Percentiles rank a stretch among this genome's conserved stretches.
These are phyloP conservation scores for Casuarina equisetifolia DNA, from an alignment of 306 rosid species.

Conservation along the genomic window DNA sequence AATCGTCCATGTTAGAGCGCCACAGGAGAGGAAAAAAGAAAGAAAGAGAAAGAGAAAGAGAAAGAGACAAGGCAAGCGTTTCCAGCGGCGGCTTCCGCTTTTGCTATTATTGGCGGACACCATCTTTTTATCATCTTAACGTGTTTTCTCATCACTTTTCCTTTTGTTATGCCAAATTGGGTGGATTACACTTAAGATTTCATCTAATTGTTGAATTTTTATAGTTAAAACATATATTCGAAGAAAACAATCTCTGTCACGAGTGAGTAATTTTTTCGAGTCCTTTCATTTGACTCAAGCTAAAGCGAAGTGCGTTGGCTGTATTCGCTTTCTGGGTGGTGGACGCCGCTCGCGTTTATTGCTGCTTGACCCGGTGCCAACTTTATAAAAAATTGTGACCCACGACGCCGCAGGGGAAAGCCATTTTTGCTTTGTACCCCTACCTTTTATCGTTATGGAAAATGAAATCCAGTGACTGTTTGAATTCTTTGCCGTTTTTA, in stretches of 20 bases:
- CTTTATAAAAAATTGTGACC: neutral
- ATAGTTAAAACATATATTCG: too few species aligned
- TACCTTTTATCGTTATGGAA: neutral
- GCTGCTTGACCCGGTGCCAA: neutral
- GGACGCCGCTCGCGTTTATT: neutral
- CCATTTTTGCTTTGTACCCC: neutral
- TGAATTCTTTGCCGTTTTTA: too few species aligned
- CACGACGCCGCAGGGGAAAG: neutral
- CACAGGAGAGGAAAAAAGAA: too few species aligned
- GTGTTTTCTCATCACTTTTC: too few species aligned
- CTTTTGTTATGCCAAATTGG: too few species aligned
- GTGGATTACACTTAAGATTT: too few species aligned
- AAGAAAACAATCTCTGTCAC: neutral
- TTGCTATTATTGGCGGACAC: neutral
- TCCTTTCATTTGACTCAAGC: neutral
- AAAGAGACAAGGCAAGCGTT: neutral
- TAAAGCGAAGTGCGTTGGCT: neutral
- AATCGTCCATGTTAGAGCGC: conserved; percentile 33
- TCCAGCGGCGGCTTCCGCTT: neutral
- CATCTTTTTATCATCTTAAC: neutral
- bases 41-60: neutral
- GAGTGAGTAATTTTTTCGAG: neutral
- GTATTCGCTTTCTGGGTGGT: neutral
- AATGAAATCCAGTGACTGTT: neutral
- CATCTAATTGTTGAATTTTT: too few species aligned